These are phyloP conservation scores for Massarina eburnea DNA, from an alignment of 2,329 filamentous ascomycete species.

Conservation along the genomic window DNA sequence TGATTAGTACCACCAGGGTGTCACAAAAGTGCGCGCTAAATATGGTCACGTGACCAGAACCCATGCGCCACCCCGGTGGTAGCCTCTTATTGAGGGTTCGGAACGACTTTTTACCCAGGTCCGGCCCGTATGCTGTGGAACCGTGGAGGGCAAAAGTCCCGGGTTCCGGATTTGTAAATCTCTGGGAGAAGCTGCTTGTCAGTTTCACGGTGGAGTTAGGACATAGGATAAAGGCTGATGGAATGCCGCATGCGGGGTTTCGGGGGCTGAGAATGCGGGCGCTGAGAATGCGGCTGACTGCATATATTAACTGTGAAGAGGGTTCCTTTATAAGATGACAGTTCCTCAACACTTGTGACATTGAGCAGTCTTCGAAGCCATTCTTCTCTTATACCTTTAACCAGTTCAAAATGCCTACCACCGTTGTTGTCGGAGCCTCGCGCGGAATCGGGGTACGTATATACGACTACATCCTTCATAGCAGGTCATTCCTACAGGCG, in stretches of 20 bases:
- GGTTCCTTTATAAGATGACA: conserved; percentile 19
- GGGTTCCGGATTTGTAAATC: conserved; percentile 1
- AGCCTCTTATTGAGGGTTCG: background rate
- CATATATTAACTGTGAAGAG: conserved; percentile 1
- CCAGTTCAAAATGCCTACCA: conserved; percentile 5
- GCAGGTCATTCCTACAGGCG: background rate
- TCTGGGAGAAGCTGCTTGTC: background rate
- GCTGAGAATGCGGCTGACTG: background rate
- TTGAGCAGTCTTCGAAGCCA: conserved; percentile 3
- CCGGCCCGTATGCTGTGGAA: no score
- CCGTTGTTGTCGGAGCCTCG: conserved; percentile 14
- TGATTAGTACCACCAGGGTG: no score
- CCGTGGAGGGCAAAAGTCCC: background rate
- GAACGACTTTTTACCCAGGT: no score
- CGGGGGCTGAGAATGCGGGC: background rate
- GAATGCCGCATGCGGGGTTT: conserved; percentile 1
- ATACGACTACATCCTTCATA: conserved; percentile 1
- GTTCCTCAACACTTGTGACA: conserved; percentile 2
- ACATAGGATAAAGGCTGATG: conserved; percentile 1
- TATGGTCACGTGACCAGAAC: no score
- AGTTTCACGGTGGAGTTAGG: conserved; percentile 2
- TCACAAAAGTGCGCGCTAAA: no score
- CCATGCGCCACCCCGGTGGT: no score
- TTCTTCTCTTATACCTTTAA: background rate
- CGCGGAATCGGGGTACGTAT: conserved; percentile 17